Conservation (phyloP, 1,139 yeast species). For the Protomyces lactucae-debilis region DNA sequence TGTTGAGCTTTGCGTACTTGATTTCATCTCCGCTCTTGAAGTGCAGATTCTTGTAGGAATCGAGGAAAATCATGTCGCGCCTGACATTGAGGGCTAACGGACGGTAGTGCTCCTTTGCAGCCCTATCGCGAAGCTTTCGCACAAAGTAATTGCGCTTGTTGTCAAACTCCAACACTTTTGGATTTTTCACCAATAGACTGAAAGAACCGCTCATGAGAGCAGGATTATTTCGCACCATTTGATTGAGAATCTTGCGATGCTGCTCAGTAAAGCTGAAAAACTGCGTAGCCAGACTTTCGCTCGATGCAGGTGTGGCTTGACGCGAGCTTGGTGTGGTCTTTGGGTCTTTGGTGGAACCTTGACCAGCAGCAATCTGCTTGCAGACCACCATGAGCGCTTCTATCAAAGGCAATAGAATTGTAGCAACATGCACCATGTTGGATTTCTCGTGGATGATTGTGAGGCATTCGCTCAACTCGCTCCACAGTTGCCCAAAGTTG, state of each 20-base stretch:
- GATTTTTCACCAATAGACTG: slow-evolving; percentile 80
- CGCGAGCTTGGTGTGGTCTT: slow-evolving; percentile 32
- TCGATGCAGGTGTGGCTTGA: slow-evolving; percentile 56
- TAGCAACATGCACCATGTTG: slow-evolving; percentile 63
- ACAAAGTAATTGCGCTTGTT: slow-evolving; percentile 85
- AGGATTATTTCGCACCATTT: slow-evolving; percentile 87
- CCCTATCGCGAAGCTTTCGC: slow-evolving; percentile 55
- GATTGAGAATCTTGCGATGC: slow-evolving; percentile 82
- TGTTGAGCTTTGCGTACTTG: slow-evolving; percentile 66
- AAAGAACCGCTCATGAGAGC: slow-evolving; percentile 96
- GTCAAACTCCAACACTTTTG: slow-evolving; percentile 88
- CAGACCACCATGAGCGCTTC: slow-evolving; percentile 95
- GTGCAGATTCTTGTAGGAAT: slow-evolving; percentile 78
- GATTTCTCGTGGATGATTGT: slow-evolving; percentile 44
- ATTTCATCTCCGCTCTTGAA: slow-evolving; percentile 76
- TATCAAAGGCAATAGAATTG: slow-evolving; percentile 76
- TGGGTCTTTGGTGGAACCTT: slow-evolving; percentile 48
- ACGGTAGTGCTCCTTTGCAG: slow-evolving; percentile 38
- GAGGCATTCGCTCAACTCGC: slow-evolving; percentile 73
- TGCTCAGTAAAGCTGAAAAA: slow-evolving; percentile 86
- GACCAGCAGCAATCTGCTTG: slow-evolving; percentile 67
- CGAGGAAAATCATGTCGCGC: slow-evolving; percentile 87
- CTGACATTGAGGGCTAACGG: slow-evolving; percentile 64
- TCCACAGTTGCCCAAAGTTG: slow-evolving; percentile 79
- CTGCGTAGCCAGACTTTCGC: slow-evolving; percentile 70